Evolutionary conservation across 495 filamentous ascomycete genomes (phyloP).

Genomic region (Achaetomiella virescens): DNA sequence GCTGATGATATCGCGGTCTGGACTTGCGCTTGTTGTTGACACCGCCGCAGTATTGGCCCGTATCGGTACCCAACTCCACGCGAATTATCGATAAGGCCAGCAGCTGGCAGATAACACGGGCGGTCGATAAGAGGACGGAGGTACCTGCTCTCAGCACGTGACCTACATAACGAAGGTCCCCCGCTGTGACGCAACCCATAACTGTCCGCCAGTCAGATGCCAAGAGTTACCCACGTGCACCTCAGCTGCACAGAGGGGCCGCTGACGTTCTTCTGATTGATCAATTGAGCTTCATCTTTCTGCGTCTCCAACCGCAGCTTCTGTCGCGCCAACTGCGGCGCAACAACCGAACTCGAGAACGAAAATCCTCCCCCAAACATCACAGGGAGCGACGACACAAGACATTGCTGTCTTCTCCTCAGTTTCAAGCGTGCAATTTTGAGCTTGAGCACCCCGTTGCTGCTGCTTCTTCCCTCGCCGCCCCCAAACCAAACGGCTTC

Average conservation of each 20-base stretch:
- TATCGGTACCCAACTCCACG: neutral
- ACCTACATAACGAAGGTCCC: neutral
- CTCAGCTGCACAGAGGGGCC: neutral
- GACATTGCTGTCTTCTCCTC: neutral
- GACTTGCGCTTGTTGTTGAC: neutral
- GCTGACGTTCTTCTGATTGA: slow-evolving; percentile 22
- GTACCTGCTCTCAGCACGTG: neutral
- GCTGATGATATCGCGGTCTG: neutral
- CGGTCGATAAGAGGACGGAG: neutral
- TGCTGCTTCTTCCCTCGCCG: neutral
- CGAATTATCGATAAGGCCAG: no score
- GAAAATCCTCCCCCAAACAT: neutral
- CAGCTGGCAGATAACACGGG: neutral
- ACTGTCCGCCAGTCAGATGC: slow-evolving; percentile 17
- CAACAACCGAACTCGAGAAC: neutral
- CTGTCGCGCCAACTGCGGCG: slow-evolving; percentile 13
- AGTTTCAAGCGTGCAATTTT: no score
- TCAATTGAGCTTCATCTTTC: slow-evolving; percentile 24
- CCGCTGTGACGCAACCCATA: neutral
- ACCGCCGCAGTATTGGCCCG: neutral
- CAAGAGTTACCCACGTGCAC: slow-evolving; percentile 19
- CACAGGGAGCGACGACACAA: neutral
- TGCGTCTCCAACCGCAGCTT: slow-evolving; percentile 12
- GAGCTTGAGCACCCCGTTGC: neutral
- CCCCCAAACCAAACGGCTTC: neutral